These are phyloP conservation scores for Cicer pinnatifidum DNA, from an alignment of 306 rosid species.

Conservation along the genomic window DNA sequence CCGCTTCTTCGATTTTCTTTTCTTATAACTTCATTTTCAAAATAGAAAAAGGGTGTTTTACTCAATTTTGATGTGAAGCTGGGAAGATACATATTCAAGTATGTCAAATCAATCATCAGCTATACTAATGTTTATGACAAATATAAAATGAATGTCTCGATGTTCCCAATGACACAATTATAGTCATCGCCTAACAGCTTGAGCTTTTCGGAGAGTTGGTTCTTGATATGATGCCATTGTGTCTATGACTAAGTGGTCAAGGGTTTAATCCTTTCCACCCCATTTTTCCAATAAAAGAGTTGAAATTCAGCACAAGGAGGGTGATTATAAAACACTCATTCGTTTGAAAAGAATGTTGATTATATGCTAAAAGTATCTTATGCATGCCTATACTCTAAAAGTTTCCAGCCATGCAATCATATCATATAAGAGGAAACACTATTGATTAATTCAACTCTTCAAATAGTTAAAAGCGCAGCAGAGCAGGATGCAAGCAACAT, in stretches of 20 bases:
- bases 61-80: too few relatives aligned
- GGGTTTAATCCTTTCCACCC: neutral
- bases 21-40: neutral
- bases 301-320: neutral
- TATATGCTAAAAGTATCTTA: constrained; percentile 6
- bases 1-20: constrained; percentile 5
- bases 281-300: neutral
- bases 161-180: too few relatives aligned
- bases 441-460: constrained; percentile 26
- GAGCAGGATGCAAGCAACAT: constrained; percentile 22
- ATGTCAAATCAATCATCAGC: too few relatives aligned
- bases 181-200: neutral
- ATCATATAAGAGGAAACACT: constrained; percentile 19
- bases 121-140: too few relatives aligned
- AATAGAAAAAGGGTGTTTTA: neutral
- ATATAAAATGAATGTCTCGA: neutral
- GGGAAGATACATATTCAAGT: too few relatives aligned
- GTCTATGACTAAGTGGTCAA: neutral
- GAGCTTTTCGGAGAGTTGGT: neutral
- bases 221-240: neutral
- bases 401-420: constrained; percentile 11
- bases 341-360: neutral
- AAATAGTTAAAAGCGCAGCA: constrained; percentile 14
- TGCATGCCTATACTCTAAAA: constrained; percentile 15
- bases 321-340: constrained; percentile 6